phyloP scores from a whole-genome alignment of 2,329 filamentous ascomycete species.

The Aspergillus pseudonomiae region DNA sequence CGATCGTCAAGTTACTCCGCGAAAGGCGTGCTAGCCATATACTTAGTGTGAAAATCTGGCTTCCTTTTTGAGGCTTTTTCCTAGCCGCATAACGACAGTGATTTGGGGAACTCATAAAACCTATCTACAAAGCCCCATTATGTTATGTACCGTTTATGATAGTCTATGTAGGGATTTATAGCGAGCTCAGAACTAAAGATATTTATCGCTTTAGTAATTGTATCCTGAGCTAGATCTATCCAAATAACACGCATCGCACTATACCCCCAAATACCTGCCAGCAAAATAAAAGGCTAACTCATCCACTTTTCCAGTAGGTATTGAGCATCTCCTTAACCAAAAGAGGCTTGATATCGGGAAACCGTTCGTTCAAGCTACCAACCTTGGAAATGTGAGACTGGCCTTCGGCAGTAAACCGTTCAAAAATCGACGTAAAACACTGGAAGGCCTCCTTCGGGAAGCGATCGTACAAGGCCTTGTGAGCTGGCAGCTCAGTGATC shows the following conservation, averaged over 20 bases:
- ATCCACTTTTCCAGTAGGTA: not conserved
- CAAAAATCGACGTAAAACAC: slow-evolving; percentile 22
- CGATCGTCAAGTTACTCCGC: not conserved
- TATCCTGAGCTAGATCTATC: not conserved
- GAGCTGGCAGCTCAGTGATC: slow-evolving; percentile 34
- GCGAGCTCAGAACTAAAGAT: no score
- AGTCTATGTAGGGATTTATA: no score
- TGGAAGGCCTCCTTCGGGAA: slow-evolving; percentile 29
- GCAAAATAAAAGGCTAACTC: not conserved
- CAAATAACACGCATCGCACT: accelerated
- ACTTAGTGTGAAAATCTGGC: no score
- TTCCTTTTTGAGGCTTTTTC: no score
- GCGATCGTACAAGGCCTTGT: slow-evolving; percentile 22
- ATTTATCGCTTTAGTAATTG: no score
- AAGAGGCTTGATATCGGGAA: slow-evolving; percentile 24
- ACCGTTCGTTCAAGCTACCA: slow-evolving; percentile 23
- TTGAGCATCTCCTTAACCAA: slow-evolving; percentile 4
- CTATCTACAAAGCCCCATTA: no score
- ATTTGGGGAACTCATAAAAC: no score
- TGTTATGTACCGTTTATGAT: no score
- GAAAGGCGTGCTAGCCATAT: not conserved
- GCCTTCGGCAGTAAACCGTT: slow-evolving; percentile 13
- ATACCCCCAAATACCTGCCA: not conserved
- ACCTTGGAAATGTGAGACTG: not conserved
- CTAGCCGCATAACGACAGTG: no score